Evolutionary conservation across 2,329 filamentous ascomycete species (phyloP).

Genomic region (Lasiodiplodia hormozganensis): DNA sequence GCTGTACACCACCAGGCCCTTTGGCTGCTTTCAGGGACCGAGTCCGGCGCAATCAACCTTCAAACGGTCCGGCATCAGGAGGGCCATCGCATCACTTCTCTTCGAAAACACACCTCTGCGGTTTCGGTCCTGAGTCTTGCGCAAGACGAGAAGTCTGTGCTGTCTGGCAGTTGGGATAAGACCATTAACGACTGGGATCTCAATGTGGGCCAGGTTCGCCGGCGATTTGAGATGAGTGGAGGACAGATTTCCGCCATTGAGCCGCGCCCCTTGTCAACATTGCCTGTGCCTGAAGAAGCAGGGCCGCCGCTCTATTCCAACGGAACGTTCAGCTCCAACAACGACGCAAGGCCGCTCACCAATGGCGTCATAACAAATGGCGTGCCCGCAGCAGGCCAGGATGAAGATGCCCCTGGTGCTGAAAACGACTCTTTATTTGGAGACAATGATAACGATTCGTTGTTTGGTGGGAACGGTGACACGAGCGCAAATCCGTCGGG

Average conservation of each 20-base stretch:
- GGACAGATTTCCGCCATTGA: slow-evolving; percentile 90
- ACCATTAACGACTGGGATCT: slow-evolving; percentile 93
- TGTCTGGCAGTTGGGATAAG: slow-evolving; percentile 98
- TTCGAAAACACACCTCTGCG: slow-evolving; percentile 86
- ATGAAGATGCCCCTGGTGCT: slow-evolving; percentile 65
- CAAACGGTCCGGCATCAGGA: slow-evolving; percentile 95
- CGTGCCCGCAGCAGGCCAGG: slow-evolving; percentile 36
- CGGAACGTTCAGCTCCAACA: slow-evolving; percentile 80
- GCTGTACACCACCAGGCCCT: slow-evolving; percentile 88
- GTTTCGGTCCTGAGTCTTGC: slow-evolving; percentile 86
- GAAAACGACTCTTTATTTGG: slow-evolving; percentile 85
- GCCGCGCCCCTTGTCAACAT: slow-evolving; percentile 75
- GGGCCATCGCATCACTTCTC: slow-evolving; percentile 82
- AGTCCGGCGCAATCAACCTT: slow-evolving; percentile 90
- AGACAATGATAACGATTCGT: slow-evolving; percentile 74
- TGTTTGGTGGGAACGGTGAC: slow-evolving; percentile 84
- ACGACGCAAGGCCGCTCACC: slow-evolving; percentile 62
- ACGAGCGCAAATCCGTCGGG: slow-evolving; percentile 40
- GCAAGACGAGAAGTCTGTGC: slow-evolving; percentile 82
- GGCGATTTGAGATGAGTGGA: slow-evolving; percentile 77
- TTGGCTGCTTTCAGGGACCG: slow-evolving; percentile 89
- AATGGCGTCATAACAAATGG: slow-evolving; percentile 61
- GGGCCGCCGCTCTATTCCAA: slow-evolving; percentile 60
- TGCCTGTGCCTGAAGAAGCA: slow-evolving; percentile 78
- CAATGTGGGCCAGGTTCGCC: slow-evolving; percentile 78